phyloP scores from a whole-genome alignment of 2,329 filamentous ascomycete species.

The Sphaerulina vaccinii region DNA sequence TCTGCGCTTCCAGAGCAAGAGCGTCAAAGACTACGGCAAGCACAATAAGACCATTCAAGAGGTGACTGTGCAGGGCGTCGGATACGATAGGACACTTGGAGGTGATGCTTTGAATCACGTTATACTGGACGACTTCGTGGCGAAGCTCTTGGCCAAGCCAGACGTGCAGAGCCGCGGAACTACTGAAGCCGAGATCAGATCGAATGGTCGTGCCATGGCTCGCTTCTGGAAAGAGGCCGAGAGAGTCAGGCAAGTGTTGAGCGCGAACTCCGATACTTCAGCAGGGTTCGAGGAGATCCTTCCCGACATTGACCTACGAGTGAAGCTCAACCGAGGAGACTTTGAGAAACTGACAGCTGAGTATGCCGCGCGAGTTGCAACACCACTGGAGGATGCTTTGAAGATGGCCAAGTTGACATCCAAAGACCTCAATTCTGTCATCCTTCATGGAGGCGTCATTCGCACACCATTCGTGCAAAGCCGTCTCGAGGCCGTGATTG shows the following conservation, averaged over 20 bases:
- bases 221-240: constrained; percentile 94
- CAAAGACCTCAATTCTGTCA: constrained; percentile 79
- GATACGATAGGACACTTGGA: constrained; percentile 87
- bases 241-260: constrained; percentile 81
- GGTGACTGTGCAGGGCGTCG: constrained; percentile 80
- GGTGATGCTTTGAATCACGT: constrained; percentile 86
- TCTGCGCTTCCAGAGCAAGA: constrained; percentile 82
- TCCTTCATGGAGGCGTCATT: constrained; percentile 86
- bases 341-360: constrained; percentile 76
- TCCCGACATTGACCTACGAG: constrained; percentile 89
- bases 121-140: constrained; percentile 84
- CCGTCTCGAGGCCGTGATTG: constrained; percentile 73
- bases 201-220: constrained; percentile 79
- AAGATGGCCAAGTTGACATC: constrained; percentile 70
- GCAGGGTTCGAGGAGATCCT: constrained; percentile 85
- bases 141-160: constrained; percentile 68
- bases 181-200: constrained; percentile 62
- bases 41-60: constrained; percentile 97
- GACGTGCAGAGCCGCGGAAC: constrained; percentile 63
- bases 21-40: constrained; percentile 86
- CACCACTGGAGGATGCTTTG: constrained; percentile 72
- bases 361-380: constrained; percentile 66
- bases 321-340: constrained; percentile 75
- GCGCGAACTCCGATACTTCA: constrained; percentile 81
- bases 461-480: constrained; percentile 94